These are phyloP conservation scores for Phialemoniopsis sp. DNA, from an alignment of 2,329 filamentous ascomycete genomes.

Conservation along the genomic window DNA sequence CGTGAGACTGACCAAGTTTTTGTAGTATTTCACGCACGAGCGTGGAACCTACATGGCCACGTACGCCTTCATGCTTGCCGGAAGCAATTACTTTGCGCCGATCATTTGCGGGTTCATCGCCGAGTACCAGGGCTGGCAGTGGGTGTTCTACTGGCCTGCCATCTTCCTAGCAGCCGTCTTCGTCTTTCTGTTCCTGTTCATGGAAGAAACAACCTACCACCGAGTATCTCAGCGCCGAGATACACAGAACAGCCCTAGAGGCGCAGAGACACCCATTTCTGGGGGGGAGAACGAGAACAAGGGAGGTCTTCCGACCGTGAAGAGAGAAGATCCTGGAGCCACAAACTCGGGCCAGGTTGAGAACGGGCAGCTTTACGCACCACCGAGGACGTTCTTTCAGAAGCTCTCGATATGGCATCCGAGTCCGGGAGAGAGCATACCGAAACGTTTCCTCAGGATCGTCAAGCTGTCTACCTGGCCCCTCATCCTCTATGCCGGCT, in stretches of 20 bases:
- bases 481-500: constrained; percentile 32
- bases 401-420: no score
- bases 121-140: constrained; percentile 32
- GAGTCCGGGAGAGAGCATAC: no score
- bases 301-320: no score
- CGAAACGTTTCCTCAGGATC: constrained; percentile 7
- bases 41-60: constrained; percentile 36
- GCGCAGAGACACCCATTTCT: no score
- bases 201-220: constrained; percentile 49
- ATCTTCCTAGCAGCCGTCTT: constrained; percentile 29
- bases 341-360: no score
- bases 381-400: no score
- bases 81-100: constrained; percentile 38
- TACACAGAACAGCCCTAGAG: not conserved
- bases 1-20: no score
- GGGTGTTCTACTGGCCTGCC: constrained; percentile 27
- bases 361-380: no score
- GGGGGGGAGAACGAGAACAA: no score
- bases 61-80: constrained; percentile 32
- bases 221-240: constrained; percentile 2
- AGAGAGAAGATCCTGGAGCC: no score
- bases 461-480: constrained; percentile 30
- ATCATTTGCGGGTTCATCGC: constrained; percentile 40
- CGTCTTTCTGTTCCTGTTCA: constrained; percentile 40
- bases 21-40: constrained; percentile 27